These are phyloP conservation scores for Diddensiella caesifluorescens DNA, from an alignment of 805 yeast species.

Conservation along the genomic window DNA sequence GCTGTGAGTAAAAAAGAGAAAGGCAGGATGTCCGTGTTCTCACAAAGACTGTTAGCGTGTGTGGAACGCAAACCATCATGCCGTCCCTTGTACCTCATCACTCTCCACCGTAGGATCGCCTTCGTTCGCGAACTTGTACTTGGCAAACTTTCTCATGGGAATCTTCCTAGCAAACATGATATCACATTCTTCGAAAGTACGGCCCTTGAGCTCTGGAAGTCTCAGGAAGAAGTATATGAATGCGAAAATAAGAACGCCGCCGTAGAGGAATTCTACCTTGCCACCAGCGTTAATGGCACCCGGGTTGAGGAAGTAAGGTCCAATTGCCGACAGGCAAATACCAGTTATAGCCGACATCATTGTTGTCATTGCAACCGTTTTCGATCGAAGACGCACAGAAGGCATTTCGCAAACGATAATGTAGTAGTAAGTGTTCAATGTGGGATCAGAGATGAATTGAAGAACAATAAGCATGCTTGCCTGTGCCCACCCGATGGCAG, in stretches of 20 bases:
- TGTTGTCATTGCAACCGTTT: conserved; percentile 39
- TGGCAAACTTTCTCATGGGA: conserved; percentile 25
- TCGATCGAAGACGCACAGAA: conserved; percentile 38
- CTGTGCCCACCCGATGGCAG: conserved; percentile 23
- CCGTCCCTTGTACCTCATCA: conserved; percentile 6
- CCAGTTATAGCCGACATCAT: conserved; percentile 22
- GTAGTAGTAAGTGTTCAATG: conserved; percentile 28
- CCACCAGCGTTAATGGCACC: conserved; percentile 41
- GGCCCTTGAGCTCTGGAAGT: conserved; percentile 51
- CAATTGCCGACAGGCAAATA: conserved; percentile 28
- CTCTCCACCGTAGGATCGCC: conserved; percentile 12
- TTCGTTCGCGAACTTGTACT: conserved; percentile 6
- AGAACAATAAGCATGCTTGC: conserved; percentile 44
- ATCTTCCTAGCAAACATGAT: conserved; percentile 35
- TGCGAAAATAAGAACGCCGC: conserved; percentile 31
- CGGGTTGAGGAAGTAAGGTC: conserved; percentile 45
- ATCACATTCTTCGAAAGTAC: conserved; percentile 55
- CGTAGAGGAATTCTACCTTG: conserved; percentile 44
- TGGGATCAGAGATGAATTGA: conserved; percentile 41
- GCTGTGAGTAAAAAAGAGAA: too few relatives aligned
- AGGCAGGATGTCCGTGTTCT: too few relatives aligned
- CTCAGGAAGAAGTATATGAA: conserved; percentile 42
- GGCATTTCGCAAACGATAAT: conserved; percentile 39
- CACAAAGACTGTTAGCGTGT: too few relatives aligned
- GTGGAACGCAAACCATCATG: too few relatives aligned